Conservation (phyloP, 2,329 filamentous ascomycete species). For the Curvularia hawaiiensis region DNA sequence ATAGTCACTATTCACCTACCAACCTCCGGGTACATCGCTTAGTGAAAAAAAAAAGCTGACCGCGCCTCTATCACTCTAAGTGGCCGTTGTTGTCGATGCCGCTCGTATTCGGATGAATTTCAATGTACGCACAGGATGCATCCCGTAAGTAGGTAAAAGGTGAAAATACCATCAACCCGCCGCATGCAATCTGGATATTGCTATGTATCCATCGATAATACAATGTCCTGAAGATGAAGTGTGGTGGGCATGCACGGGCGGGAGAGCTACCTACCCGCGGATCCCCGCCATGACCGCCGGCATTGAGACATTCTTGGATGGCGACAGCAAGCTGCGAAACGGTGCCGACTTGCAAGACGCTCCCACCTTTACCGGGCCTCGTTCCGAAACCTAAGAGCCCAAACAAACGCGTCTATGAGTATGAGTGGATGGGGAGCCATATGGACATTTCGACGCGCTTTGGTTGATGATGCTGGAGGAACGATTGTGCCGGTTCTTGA, state of each 20-base stretch:
- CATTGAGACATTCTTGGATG: slow-evolving; percentile 27
- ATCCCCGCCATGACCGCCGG: slow-evolving; percentile 23
- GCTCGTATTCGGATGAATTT: slow-evolving; percentile 7
- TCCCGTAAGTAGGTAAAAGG: slow-evolving; percentile 2
- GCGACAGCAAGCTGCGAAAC: slow-evolving; percentile 17
- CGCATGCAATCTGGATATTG: background rate
- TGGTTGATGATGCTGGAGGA: background rate
- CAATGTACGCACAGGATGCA: slow-evolving; percentile 4
- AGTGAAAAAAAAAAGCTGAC: background rate
- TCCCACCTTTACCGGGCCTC: slow-evolving; percentile 15
- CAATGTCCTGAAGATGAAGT: slow-evolving; percentile 22
- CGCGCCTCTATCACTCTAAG: background rate
- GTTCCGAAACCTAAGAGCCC: slow-evolving; percentile 25
- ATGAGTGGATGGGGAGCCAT: slow-evolving; percentile 33
- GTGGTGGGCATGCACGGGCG: slow-evolving; percentile 29
- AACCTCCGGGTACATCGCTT: background rate
- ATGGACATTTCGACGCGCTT: slow-evolving; percentile 1
- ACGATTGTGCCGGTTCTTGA: slow-evolving; percentile 2
- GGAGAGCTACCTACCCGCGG: slow-evolving; percentile 14
- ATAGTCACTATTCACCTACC: background rate
- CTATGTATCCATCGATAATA: slow-evolving; percentile 14
- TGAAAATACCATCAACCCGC: background rate
- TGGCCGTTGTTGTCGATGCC: background rate
- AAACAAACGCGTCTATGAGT: slow-evolving; percentile 8
- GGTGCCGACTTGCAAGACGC: slow-evolving; percentile 27